Evolutionary conservation across 306 rosid genomes (phyloP).

Genomic region (Lathyrus tuberosus): DNA sequence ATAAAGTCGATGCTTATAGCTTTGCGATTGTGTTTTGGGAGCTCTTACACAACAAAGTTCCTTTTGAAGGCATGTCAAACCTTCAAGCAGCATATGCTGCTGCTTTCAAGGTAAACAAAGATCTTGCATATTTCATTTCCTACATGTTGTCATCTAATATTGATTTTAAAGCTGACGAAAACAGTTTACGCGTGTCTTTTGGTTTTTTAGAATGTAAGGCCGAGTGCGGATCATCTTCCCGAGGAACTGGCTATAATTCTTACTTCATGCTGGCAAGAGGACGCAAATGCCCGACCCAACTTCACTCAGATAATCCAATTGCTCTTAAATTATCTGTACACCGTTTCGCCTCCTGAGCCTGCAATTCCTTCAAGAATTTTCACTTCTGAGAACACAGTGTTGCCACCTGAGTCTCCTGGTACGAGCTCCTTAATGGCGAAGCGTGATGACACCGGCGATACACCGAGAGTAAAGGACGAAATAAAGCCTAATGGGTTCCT

Average conservation of each 20-base stretch:
- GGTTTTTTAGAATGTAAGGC: slow-evolving; percentile 86
- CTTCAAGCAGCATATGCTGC: slow-evolving; percentile 98
- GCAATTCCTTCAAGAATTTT: slow-evolving; percentile 69
- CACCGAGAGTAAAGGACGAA: slow-evolving; percentile 66
- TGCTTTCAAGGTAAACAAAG: slow-evolving; percentile 73
- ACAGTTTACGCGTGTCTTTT: slow-evolving; percentile 33
- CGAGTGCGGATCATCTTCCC: slow-evolving; percentile 80
- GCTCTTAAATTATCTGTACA: slow-evolving; percentile 81
- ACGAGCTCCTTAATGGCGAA: slow-evolving; percentile 89
- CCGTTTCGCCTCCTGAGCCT: slow-evolving; percentile 67
- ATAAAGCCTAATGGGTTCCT: slow-evolving; percentile 70
- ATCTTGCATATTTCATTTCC: slow-evolving; percentile 5
- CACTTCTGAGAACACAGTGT: slow-evolving; percentile 67
- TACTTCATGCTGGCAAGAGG: slow-evolving; percentile 97
- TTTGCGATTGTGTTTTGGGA: slow-evolving; percentile 97
- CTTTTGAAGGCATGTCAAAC: slow-evolving; percentile 98
- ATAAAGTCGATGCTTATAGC: slow-evolving; percentile 93
- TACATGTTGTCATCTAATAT: not conserved
- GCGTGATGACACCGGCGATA: slow-evolving; percentile 61
- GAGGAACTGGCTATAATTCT: slow-evolving; percentile 72
- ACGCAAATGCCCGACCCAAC: slow-evolving; percentile 81
- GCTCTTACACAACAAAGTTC: slow-evolving; percentile 88
- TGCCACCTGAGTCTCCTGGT: slow-evolving; percentile 90
- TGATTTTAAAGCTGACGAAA: slow-evolving; percentile 9
- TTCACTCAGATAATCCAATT: slow-evolving; percentile 84